phyloP scores from a whole-genome alignment of 257 asterid species.

The Coffea eugenioides region DNA sequence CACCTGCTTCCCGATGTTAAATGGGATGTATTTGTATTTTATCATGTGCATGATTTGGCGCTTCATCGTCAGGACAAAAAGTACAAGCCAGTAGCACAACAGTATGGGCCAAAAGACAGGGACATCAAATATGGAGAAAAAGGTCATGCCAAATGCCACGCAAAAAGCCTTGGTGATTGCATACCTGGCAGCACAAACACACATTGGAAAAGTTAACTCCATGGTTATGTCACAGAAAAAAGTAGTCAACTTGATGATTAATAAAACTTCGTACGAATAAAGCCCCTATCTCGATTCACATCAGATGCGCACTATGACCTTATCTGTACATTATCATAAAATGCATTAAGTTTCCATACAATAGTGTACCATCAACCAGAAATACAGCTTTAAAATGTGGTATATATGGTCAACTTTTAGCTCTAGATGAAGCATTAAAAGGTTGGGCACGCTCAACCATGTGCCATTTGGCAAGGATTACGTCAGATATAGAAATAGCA shows the following conservation, averaged over 20 bases:
- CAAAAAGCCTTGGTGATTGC: slow-evolving; percentile 89
- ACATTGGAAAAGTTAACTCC: not conserved
- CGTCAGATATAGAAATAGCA: not conserved
- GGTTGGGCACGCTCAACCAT: not conserved
- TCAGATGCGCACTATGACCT: not conserved
- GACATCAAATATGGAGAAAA: slow-evolving; percentile 85
- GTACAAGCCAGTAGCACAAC: slow-evolving; percentile 82
- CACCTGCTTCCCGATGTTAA: slow-evolving; percentile 88
- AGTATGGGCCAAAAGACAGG: slow-evolving; percentile 96
- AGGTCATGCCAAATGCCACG: slow-evolving; percentile 75
- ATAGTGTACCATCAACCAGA: not conserved
- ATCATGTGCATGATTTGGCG: slow-evolving; percentile 93
- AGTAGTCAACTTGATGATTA: not conserved
- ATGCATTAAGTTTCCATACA: not conserved
- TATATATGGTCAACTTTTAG: not conserved
- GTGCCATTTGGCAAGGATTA: not conserved
- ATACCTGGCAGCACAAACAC: slow-evolving; percentile 54
- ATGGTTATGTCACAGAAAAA: not conserved
- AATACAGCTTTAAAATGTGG: not conserved
- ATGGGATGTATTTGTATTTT: slow-evolving; percentile 80
- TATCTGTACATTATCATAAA: not conserved
- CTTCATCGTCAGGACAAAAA: slow-evolving; percentile 84
- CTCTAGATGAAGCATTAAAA: not conserved
- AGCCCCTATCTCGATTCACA: not conserved
- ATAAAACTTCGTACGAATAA: not conserved